Percentiles rank a stretch among this genome's conserved stretches.
These are phyloP conservation scores for Centella asiatica DNA, from an alignment of 129 eudicot genomes.

Conservation along the genomic window DNA sequence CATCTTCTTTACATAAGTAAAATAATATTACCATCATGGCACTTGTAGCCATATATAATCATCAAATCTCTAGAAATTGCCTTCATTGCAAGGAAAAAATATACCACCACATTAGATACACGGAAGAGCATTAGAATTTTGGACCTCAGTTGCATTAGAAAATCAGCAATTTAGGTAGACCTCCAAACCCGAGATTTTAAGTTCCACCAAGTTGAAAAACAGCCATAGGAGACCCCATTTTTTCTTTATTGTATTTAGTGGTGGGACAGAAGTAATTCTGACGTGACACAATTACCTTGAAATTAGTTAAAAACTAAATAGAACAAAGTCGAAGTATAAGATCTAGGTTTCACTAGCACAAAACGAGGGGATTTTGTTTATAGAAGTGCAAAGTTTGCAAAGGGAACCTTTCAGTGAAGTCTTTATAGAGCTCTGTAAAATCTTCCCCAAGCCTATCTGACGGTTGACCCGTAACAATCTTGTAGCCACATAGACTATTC, in stretches of 20 bases:
- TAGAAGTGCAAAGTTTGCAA: not conserved
- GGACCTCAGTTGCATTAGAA: not conserved
- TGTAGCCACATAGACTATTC: conserved; percentile 57
- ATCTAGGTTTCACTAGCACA: not conserved
- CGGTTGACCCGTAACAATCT: conserved; percentile 67
- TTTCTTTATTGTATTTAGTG: not conserved
- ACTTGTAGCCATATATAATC: not conserved
- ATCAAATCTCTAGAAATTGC: not conserved
- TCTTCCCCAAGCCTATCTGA: conserved; percentile 79
- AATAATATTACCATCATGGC: no score
- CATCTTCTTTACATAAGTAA: no score
- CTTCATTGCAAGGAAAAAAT: not conserved
- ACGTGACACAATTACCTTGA: no score
- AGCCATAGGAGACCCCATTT: no score
- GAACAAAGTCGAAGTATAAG: no score
- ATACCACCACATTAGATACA: not conserved
- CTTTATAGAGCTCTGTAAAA: conserved; percentile 47
- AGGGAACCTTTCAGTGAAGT: conserved; percentile 53
- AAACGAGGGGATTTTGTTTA: not conserved
- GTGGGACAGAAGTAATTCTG: not conserved
- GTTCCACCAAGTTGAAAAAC: not conserved
- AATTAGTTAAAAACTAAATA: no score
- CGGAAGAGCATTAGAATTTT: not conserved
- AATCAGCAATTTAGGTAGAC: conserved; percentile 3
- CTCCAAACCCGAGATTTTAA: not conserved